phyloP scores from a whole-genome alignment of 495 filamentous ascomycete genomes.

The Elasticomyces elasticus region DNA sequence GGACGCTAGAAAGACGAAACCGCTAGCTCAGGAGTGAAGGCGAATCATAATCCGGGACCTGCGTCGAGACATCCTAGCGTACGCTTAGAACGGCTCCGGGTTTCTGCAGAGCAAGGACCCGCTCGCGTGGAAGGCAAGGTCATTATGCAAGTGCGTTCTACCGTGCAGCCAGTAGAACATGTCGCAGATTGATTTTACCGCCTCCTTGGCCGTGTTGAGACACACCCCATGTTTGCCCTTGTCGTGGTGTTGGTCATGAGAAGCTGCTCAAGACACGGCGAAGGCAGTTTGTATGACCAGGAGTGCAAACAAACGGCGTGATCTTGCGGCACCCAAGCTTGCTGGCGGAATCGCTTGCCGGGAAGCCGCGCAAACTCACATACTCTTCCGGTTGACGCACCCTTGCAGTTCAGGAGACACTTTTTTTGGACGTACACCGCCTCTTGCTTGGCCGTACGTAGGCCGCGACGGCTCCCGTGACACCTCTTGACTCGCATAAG shows the following conservation, averaged over 20 bases:
- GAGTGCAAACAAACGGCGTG: too few relatives aligned
- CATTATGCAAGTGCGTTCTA: not conserved
- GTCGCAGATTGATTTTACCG: not conserved
- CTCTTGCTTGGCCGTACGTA: not conserved
- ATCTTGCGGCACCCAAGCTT: too few relatives aligned
- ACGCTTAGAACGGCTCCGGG: not conserved
- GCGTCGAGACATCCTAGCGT: too few relatives aligned
- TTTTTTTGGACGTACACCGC: slow-evolving; percentile 7
- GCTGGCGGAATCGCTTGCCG: not conserved
- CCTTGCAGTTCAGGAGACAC: slow-evolving; percentile 4
- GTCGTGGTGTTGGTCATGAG: too few relatives aligned
- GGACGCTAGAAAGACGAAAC: not conserved
- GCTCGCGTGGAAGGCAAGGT: not conserved
- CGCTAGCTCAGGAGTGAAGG: not conserved
- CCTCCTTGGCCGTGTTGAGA: too few relatives aligned
- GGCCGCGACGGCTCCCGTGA: too few relatives aligned
- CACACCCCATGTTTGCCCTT: too few relatives aligned
- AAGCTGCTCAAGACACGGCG: too few relatives aligned
- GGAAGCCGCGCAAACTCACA: not conserved
- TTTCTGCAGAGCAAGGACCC: not conserved
- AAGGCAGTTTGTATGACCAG: too few relatives aligned
- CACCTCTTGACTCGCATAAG: too few relatives aligned
- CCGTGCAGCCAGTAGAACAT: not conserved
- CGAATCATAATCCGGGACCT: not conserved
- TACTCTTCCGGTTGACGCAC: not conserved